Evolutionary conservation across 805 yeast genomes (phyloP).

Genomic region (Saturnispora galanensis): DNA sequence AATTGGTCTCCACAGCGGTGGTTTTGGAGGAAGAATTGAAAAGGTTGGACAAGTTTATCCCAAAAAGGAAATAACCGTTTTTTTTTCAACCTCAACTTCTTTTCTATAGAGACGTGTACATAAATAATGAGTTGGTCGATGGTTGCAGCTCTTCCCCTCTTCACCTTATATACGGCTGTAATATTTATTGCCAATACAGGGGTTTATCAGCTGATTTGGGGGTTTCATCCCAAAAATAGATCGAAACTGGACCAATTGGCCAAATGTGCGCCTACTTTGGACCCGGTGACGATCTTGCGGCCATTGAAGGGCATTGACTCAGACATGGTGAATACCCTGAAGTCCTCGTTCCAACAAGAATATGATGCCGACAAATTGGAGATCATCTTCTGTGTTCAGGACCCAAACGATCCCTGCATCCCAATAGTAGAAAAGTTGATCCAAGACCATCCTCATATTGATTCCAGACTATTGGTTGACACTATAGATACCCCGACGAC

Average conservation of each 20-base stretch:
- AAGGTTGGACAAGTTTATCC: not conserved
- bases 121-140: not conserved
- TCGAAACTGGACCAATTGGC: conserved; percentile 4
- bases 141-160: conserved; percentile 5
- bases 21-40: not conserved
- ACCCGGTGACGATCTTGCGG: conserved; percentile 67
- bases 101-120: not conserved
- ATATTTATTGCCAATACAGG: conserved; percentile 22
- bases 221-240: conserved; percentile 17
- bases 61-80: not conserved
- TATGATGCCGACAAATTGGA: conserved; percentile 55
- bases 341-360: conserved; percentile 55
- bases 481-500: conserved; percentile 20
- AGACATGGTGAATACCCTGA: conserved; percentile 57
- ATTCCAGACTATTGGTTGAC: conserved; percentile 51
- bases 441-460: conserved; percentile 42
- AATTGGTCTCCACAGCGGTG: conserved; percentile 1
- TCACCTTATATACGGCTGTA: conserved; percentile 25
- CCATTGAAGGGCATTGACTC: conserved; percentile 83
- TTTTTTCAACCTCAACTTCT: not conserved
- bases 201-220: conserved; percentile 18
- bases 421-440: conserved; percentile 44
- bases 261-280: conserved; percentile 25
- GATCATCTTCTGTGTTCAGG: conserved; percentile 68
- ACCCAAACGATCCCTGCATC: conserved; percentile 52